A percentile compares a stretch with the other conserved stretches of the same genome.
phyloP scores from a whole-genome alignment of 352 stramenopile species.

The Globisporangium cylindrosporum region DNA sequence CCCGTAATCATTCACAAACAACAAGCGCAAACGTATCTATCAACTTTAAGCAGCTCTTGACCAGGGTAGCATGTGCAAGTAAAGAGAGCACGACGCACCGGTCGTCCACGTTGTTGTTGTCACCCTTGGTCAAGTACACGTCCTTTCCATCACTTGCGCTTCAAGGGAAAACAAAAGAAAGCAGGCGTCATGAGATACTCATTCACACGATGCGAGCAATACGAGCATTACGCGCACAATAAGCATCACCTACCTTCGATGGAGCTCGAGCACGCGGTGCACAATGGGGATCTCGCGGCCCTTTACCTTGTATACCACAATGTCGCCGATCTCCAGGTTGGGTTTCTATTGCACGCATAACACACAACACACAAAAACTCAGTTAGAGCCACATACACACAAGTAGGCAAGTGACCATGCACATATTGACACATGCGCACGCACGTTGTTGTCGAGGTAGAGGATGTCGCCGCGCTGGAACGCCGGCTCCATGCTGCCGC shows the following conservation, averaged over 20 bases:
- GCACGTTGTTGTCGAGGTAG: conserved; percentile 95
- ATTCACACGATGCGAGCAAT: conserved; percentile 1
- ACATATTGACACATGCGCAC: conserved; percentile 4
- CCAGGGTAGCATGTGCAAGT: background rate
- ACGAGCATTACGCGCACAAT: background rate
- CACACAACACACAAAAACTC: background rate
- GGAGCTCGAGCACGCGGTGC: conserved; percentile 97
- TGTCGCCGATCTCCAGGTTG: conserved; percentile 83
- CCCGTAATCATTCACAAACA: background rate
- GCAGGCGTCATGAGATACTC: background rate
- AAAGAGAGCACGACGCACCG: conserved; percentile 38
- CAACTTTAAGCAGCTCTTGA: background rate
- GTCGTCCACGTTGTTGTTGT: conserved; percentile 99
- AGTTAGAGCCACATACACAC: background rate
- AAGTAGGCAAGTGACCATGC: background rate
- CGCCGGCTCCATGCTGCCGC: conserved; percentile 98
- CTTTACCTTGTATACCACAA: conserved; percentile 97
- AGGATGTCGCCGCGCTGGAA: conserved; percentile 99
- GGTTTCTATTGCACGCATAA: conserved; percentile 43
- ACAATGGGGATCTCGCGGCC: conserved; percentile 99
- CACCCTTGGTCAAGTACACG: conserved; percentile 98
- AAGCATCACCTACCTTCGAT: conserved; percentile 67
- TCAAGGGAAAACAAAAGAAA: conserved; percentile 8
- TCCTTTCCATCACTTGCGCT: conserved; percentile 84
- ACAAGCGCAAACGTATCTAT: background rate